Evolutionary conservation across 148 eudicot species (phyloP), one percentile per base, ranked within the genome.

Genomic region (Beta vulgaris): DNA sequence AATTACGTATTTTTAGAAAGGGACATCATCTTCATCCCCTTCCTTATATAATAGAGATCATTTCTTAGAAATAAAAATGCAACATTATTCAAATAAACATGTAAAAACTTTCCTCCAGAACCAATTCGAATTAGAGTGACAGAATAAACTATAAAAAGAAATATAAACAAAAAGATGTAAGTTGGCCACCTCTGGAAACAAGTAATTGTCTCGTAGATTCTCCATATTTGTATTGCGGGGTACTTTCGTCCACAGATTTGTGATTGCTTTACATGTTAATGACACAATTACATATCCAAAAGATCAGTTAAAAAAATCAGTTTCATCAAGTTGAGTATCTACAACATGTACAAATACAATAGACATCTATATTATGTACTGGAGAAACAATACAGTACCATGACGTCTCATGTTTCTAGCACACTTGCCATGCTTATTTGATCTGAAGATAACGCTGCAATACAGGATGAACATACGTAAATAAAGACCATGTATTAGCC

Each of bases 151-250:
- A 49, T 18, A 1, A 0, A 64, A 2, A 37, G 3, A 35, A 26
- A 3, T n/a, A n/a, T n/a, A n/a, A n/a, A n/a, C n/a, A n/a, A 29
- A 35, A 25, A 55, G 1, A 42, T 35, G 4, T 74, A 13, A n/a
- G 2, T n/a, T n/a, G n/a, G n/a, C n/a, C 32, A 80, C 83, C 97
- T 92, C 85, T 0, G 97, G 95, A 72, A 92, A 90, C 73, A 92
- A 79, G 63, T 86, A 90, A 74, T 92, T 87, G 32, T 83, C 85
- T 44, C 79, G 85, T 85, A 92, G 82, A 72, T 81, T 90, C 78
- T 92, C 97, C 90, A 92, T 72, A 44, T 88, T 82, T 5, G 72
- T 55, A 75, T 88, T 92, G 36, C 97, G 91, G 12, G 83, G 69
- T 8, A 92, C 91, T 60, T 77, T 86, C 15, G 93, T 89, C 72